These are phyloP conservation scores for Microstegium vimineum DNA, from an alignment of 176 grass and related monocot genomes.

Conservation along the genomic window DNA sequence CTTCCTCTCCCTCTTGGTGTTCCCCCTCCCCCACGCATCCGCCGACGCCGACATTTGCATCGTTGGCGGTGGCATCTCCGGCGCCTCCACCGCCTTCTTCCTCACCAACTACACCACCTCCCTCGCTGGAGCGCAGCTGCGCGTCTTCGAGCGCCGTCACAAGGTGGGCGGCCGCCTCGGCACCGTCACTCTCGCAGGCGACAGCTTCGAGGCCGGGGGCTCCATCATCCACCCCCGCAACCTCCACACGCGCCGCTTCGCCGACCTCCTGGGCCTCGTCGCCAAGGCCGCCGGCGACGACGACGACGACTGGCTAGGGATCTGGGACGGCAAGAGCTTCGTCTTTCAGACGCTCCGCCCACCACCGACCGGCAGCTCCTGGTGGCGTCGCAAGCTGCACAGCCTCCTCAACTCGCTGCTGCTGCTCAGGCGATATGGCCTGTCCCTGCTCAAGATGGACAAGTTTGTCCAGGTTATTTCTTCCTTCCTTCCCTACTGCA, in stretches of 20 bases:
- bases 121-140: constrained; percentile 28
- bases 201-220: constrained; percentile 73
- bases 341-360: constrained; percentile 67
- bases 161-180: constrained; percentile 66
- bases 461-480: constrained; percentile 30
- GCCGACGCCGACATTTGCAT: constrained; percentile 55
- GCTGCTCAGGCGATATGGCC: constrained; percentile 58
- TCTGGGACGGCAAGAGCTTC: constrained; percentile 72
- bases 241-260: constrained; percentile 61
- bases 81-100: constrained; percentile 78
- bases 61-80: constrained; percentile 73
- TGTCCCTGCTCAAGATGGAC: constrained; percentile 66
- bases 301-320: constrained; percentile 59
- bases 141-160: constrained; percentile 62
- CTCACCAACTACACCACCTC: constrained; percentile 56
- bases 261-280: constrained; percentile 49
- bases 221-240: constrained; percentile 78
- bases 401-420: constrained; percentile 50
- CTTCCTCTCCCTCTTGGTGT: background rate
- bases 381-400: constrained; percentile 50
- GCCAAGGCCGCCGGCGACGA: background rate
- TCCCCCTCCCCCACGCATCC: background rate
- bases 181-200: constrained; percentile 49
- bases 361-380: constrained; percentile 32
- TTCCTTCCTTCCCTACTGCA: background rate